A percentile compares a stretch with the other conserved stretches of the same genome.
phyloP scores from a whole-genome alignment of 73 alveolate genomes.

The Uronychia setigera region DNA sequence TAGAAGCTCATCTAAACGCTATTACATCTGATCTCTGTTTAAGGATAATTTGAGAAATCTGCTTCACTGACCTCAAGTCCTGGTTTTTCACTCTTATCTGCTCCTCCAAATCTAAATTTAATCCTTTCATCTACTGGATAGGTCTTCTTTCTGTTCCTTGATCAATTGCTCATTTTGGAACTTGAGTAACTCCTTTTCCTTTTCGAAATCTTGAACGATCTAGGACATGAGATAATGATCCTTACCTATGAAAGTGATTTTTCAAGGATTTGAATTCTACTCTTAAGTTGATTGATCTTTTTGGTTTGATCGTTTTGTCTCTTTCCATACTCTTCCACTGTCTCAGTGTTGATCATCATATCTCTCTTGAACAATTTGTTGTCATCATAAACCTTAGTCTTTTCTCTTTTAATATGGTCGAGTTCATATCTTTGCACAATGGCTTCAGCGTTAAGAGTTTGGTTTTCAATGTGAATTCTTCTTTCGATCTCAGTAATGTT shows the following conservation, averaged over 20 bases:
- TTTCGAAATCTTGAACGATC: constrained; percentile 72
- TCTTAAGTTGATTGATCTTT: constrained; percentile 60
- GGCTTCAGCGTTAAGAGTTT: constrained; percentile 54
- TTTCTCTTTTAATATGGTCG: constrained; percentile 56
- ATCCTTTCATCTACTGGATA: constrained; percentile 6
- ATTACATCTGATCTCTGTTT: constrained; percentile 83
- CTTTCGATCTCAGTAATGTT: constrained; percentile 50
- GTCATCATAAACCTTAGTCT: constrained; percentile 15
- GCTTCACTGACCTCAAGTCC: constrained; percentile 78
- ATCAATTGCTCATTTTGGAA: constrained; percentile 57
- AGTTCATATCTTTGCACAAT: constrained; percentile 46
- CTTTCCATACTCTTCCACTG: constrained; percentile 61
- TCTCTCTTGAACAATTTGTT: constrained; percentile 59
- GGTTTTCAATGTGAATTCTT: constrained; percentile 49
- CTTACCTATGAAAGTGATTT: constrained; percentile 38
- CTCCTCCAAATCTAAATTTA: constrained; percentile 49
- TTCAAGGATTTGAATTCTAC: constrained; percentile 60
- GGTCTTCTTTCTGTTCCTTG: constrained; percentile 54
- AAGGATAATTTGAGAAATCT: constrained; percentile 72
- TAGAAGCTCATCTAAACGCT: background rate
- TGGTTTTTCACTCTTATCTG: constrained; percentile 53
- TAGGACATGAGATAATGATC: constrained; percentile 6
- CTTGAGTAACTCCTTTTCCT: constrained; percentile 65
- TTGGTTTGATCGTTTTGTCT: constrained; percentile 47
- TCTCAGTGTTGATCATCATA: constrained; percentile 60